Percentiles rank a stretch among this genome's conserved stretches.
These are phyloP conservation scores for Petrea volubilis DNA, from an alignment of 257 asterid species.

Conservation along the genomic window DNA sequence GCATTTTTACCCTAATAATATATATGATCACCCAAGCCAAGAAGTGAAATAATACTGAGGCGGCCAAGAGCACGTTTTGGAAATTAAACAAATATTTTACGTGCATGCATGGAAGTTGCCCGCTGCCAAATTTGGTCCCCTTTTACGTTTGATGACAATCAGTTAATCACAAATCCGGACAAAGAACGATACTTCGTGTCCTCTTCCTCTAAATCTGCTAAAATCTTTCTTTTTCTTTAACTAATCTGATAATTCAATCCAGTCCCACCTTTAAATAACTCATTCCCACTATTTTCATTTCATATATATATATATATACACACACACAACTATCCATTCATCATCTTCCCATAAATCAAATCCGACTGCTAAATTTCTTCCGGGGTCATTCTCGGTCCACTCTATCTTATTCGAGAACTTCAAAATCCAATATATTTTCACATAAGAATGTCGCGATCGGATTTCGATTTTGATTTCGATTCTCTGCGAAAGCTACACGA, in stretches of 20 bases:
- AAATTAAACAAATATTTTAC: neutral
- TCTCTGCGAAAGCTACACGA: constrained; percentile 54
- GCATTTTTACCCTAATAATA: too few species aligned
- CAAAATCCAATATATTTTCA: too few species aligned
- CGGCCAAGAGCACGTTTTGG: neutral
- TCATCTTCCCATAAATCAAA: too few species aligned
- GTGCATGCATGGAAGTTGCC: constrained; percentile 30
- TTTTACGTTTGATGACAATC: too few species aligned
- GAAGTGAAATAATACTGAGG: too few species aligned
- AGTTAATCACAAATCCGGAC: neutral
- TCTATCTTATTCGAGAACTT: too few species aligned
- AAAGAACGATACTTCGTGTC: constrained; percentile 37
- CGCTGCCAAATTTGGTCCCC: constrained; percentile 30
- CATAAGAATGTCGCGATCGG: neutral
- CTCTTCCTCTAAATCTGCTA: constrained; percentile 41
- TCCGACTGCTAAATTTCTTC: neutral
- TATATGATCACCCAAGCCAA: too few species aligned
- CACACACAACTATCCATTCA: too few species aligned
- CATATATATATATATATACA: neutral
- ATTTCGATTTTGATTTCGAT: constrained; percentile 43
- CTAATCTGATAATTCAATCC: constrained; percentile 32
- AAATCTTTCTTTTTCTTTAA: too few species aligned
- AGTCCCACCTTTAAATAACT: neutral
- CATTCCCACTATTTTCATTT: neutral
- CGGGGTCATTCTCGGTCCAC: too few species aligned